Conservation (phyloP, 805 yeast genomes). For the Yarrowia sp. region DNA sequence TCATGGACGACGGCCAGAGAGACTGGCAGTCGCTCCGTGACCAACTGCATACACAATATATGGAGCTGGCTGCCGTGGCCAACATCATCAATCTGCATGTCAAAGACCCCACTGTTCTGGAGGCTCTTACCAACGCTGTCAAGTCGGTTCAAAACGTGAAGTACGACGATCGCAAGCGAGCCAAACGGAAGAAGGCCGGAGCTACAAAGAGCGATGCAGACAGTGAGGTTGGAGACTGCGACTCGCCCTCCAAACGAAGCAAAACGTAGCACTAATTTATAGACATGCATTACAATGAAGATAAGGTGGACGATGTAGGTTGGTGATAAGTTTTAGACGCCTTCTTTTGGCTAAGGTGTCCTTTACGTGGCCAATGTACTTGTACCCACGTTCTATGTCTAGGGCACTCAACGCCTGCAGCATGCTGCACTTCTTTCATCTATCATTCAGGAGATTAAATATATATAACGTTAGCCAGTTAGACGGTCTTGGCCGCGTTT, state of each 20-base stretch:
- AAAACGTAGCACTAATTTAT: slow-evolving; percentile 4
- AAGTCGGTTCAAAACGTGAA: slow-evolving; percentile 19
- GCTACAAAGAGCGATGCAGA: not conserved
- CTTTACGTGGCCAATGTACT: no score
- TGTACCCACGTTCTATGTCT: no score
- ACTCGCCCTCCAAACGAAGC: not conserved
- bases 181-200: not conserved
- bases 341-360: no score
- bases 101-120: slow-evolving; percentile 2
- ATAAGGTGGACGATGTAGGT: no score
- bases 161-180: not conserved
- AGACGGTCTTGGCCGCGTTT: slow-evolving; percentile 44
- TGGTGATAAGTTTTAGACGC: no score
- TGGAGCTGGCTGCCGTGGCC: slow-evolving; percentile 26
- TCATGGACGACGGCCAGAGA: slow-evolving; percentile 21
- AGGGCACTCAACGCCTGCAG: no score
- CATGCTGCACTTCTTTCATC: not conserved
- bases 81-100: slow-evolving; percentile 32
- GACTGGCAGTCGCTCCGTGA: slow-evolving; percentile 31
- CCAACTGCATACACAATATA: slow-evolving; percentile 23
- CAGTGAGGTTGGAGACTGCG: not conserved
- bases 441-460: slow-evolving; percentile 29
- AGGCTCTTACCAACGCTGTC: slow-evolving; percentile 22
- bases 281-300: not conserved
- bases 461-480: slow-evolving; percentile 13